Evolutionary conservation across 768 basidiomycete species (phyloP), one percentile per base, ranked within the genome.

Genomic region (Cystobasidium tubakii): DNA sequence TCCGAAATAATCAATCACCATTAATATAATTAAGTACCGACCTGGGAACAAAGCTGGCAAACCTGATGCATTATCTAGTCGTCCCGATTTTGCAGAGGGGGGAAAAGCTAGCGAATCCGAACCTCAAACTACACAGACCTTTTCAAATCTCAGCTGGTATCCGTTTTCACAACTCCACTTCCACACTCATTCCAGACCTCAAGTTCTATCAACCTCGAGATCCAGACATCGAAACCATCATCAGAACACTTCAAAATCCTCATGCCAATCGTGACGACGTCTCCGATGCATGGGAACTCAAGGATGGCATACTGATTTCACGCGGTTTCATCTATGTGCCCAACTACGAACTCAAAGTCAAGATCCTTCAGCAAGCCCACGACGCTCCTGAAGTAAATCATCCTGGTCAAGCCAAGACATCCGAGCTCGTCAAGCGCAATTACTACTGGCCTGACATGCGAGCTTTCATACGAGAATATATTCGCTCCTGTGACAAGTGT

Each of bases 391-490:
- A n/a, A n/a, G n/a, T n/a, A n/a, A n/a, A n/a, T n/a, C n/a, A n/a
- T n/a, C n/a, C n/a, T n/a, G n/a, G n/a, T n/a, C n/a, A n/a, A n/a
- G n/a, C n/a, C n/a, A n/a, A n/a, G n/a, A n/a, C n/a, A n/a, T n/a
- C n/a, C n/a, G n/a, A n/a, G n/a, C n/a, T n/a, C n/a, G n/a, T n/a
- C n/a, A n/a, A n/a, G 0, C 78, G 81, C 3, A 78, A 84, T 50
- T 85, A 82, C 75, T 83, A 79, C 1, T 86, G 84, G 84, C 84
- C 80, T 1, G 64, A 74, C 1, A 74, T 82, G 36, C 60, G 71
- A 23, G 60, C 60, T 12, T 79, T 77, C 63, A 76, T 84, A 31
- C 57, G 77, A 4, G 29, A 73, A 42, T 84, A 83, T 75, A 80
- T 84, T 25, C 46, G 75, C 1, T 75, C 82, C 2, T 85, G 84